Evolutionary conservation across 2,329 filamentous ascomycete species (phyloP).

Genomic region (Colletotrichum cereale): DNA sequence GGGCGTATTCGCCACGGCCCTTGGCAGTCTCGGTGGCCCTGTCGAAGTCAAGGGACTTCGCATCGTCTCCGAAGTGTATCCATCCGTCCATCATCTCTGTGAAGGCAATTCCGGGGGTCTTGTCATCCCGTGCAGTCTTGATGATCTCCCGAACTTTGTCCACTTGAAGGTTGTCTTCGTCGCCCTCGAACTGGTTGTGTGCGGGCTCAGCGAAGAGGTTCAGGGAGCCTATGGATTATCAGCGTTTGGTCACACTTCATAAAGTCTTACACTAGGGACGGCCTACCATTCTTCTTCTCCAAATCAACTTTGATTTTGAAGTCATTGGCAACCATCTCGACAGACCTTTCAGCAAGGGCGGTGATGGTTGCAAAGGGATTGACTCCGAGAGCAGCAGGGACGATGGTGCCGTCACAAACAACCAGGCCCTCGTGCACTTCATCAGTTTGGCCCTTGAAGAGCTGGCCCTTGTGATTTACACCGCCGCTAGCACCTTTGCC

Average conservation of each 20-base stretch:
- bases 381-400: conserved; percentile 72
- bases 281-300: conserved; percentile 52
- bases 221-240: conserved; percentile 51
- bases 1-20: conserved; percentile 65
- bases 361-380: conserved; percentile 79
- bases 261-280: rapidly evolving
- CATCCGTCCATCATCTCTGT: conserved; percentile 75
- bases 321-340: conserved; percentile 61
- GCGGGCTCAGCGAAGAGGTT: conserved; percentile 67
- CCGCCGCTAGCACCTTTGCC: conserved; percentile 68
- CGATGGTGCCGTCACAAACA: conserved; percentile 71
- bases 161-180: conserved; percentile 54
- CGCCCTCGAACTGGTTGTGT: conserved; percentile 41
- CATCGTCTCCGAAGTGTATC: conserved; percentile 61
- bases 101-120: conserved; percentile 68
- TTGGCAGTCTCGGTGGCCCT: conserved; percentile 64
- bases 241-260: neutral
- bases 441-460: conserved; percentile 65
- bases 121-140: conserved; percentile 55
- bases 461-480: conserved; percentile 70
- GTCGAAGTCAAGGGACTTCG: conserved; percentile 63
- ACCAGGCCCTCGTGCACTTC: conserved; percentile 70
- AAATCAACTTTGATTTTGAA: conserved; percentile 58
- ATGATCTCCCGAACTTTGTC: conserved; percentile 54
- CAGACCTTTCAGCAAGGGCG: conserved; percentile 74